Evolutionary conservation across 768 basidiomycete genomes (phyloP).

Genomic region (Cystobasidium onofrii): DNA sequence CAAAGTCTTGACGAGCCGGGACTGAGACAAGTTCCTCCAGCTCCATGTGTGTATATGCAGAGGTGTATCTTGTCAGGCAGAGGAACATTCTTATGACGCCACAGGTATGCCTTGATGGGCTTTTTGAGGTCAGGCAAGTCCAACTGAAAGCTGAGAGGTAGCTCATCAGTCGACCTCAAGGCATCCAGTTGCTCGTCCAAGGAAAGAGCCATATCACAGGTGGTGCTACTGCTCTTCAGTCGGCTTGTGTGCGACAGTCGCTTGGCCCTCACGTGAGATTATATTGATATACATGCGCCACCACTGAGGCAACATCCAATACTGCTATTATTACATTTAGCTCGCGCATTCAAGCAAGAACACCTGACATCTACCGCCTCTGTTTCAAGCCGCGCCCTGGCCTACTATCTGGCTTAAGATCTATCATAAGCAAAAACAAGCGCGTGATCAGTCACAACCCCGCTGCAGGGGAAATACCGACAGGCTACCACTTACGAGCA

Average conservation of each 20-base stretch:
- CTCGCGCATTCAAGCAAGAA: background rate
- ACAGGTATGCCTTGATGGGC: constrained; percentile 11
- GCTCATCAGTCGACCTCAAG: background rate
- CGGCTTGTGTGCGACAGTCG: no score
- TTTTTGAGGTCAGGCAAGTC: constrained; percentile 7
- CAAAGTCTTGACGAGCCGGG: background rate
- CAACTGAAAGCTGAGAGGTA: background rate
- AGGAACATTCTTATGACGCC: background rate
- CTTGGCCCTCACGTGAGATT: background rate
- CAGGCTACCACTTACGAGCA: background rate
- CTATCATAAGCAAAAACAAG: background rate
- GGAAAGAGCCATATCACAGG: background rate
- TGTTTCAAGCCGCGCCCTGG: background rate
- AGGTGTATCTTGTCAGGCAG: background rate
- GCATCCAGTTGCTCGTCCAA: background rate
- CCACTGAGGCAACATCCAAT: background rate
- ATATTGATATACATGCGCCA: no score
- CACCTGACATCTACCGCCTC: background rate
- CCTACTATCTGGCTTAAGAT: background rate
- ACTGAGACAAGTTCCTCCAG: constrained; percentile 17
- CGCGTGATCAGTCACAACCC: background rate
- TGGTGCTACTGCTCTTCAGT: background rate
- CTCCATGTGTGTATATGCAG: constrained; percentile 16
- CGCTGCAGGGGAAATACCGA: background rate
- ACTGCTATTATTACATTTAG: background rate